These are phyloP conservation scores for Nakazawaea populi DNA, from an alignment of 805 yeast genomes.

Conservation along the genomic window DNA sequence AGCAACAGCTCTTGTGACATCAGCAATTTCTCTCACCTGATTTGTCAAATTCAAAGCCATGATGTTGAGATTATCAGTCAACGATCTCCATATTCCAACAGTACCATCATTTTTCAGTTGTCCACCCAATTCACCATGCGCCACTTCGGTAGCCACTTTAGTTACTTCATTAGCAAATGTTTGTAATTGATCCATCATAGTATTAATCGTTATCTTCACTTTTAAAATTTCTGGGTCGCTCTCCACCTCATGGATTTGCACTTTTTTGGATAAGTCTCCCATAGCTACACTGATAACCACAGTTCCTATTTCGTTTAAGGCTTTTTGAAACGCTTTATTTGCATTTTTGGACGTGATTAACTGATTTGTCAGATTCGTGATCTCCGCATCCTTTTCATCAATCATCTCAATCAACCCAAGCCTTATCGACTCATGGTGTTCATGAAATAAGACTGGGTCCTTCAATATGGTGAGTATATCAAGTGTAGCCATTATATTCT, in stretches of 20 bases:
- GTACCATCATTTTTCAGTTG: conserved; percentile 83
- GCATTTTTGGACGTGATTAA: conserved; percentile 29
- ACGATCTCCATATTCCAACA: conserved; percentile 81
- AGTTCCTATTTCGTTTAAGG: conserved; percentile 74
- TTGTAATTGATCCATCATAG: conserved; percentile 85
- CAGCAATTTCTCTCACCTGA: conserved; percentile 85
- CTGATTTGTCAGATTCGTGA: conserved; percentile 12
- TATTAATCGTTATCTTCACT: conserved; percentile 75
- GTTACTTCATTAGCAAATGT: conserved; percentile 79
- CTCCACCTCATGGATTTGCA: conserved; percentile 64
- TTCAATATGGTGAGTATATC: neutral
- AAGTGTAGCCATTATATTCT: neutral
- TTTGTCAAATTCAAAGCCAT: conserved; percentile 86
- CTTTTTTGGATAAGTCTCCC: conserved; percentile 83
- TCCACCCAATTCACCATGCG: conserved; percentile 87
- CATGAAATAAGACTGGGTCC: conserved; percentile 18
- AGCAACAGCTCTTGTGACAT: conserved; percentile 85
- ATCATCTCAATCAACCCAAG: conserved; percentile 13
- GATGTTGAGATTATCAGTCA: conserved; percentile 78
- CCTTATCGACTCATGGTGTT: conserved; percentile 17
- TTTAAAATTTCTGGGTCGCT: conserved; percentile 74
- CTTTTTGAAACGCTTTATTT: conserved; percentile 66
- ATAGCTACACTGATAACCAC: conserved; percentile 85
- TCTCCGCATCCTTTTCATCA: conserved; percentile 13
- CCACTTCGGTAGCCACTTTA: conserved; percentile 83